Evolutionary conservation across 2,329 filamentous ascomycete genomes (phyloP), one percentile per base, ranked within the genome.

Genomic region (Aphanocladium album): DNA sequence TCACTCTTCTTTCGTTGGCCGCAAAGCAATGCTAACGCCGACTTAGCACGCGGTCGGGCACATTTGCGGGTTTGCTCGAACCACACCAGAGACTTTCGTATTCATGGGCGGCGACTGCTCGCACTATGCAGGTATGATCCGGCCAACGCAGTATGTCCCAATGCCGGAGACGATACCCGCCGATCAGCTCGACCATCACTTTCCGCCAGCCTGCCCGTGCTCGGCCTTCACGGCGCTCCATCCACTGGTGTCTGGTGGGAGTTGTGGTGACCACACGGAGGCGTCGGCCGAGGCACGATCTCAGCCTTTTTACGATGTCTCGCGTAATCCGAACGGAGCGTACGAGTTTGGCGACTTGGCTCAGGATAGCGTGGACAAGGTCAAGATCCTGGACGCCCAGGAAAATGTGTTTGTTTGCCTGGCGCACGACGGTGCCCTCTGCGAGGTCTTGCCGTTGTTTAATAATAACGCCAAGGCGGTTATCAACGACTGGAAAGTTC

Each of bases 31-130:
- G 11, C 37, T 55, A 43, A 49, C n/a, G n/a, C 12, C 7, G 11
- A 8, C 7, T n/a, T 12, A 60, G 1, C 76, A 78, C 62, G 69
- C 73, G 3, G 62, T 75, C 1, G 76, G 75, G 0, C 77, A 79
- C 60, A 67, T 80, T 0, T 77, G 71, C 49, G 78, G 69, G 1
- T 64, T 80, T 4, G 77, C 76, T 1, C 66, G 78, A 9, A 74
- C 74, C 0, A 75, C 71, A 0, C 67, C 73, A 0, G 66, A 71
- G 30, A 75, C 75, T 0, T 79, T 78, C 59, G 61, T 79, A 6
- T 69, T 79, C 11, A 67, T 79, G 60, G 77, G 76, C 0, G 78
- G 72, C 2, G 78, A 80, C 61, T 64, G 73, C 19, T 78, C 73
- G 17, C 77, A 80, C 63, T 74, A 73, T 47, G 69, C 69, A 2